These are phyloP conservation scores for Geranium rotundifolium DNA, from an alignment of 345 rosid genomes.

Conservation along the genomic window DNA sequence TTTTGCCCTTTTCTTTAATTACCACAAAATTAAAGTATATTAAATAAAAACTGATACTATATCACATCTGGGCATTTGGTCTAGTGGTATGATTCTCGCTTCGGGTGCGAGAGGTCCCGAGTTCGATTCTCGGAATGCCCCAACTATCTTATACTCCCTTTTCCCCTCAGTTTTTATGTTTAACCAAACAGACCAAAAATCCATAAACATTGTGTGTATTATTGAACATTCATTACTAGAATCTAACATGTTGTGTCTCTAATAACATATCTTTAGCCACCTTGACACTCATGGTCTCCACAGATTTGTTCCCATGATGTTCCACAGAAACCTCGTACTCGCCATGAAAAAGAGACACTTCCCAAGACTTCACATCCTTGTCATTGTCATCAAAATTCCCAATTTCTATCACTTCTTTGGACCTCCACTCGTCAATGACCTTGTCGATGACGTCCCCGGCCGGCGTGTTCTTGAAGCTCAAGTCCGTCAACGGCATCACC, in stretches of 20 bases:
- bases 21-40: no score
- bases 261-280: conserved; percentile 17
- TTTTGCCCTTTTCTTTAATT: no score
- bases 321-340: conserved; percentile 31
- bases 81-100: conserved; percentile 86
- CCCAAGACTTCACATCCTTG: conserved; percentile 16
- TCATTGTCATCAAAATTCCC: no score
- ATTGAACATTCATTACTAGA: conserved; percentile 10
- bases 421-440: conserved; percentile 43
- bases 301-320: conserved; percentile 22
- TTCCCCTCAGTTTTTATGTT: no score
- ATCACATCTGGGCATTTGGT: conserved; percentile 56
- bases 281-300: conserved; percentile 17
- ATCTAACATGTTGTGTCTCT: conserved; percentile 7
- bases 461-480: conserved; percentile 34
- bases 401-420: conserved; percentile 4
- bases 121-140: conserved; percentile 66
- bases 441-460: conserved; percentile 54
- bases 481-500: conserved; percentile 27
- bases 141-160: conserved; percentile 1
- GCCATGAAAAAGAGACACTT: conserved; percentile 40
- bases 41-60: no score
- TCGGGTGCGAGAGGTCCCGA: conserved; percentile 80
- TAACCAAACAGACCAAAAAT: no score
- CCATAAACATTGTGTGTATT: no score